A percentile compares a stretch with the other conserved stretches of the same genome.
Conservation (phyloP, 176 grass and related monocot species). For the Puya raimondii region DNA sequence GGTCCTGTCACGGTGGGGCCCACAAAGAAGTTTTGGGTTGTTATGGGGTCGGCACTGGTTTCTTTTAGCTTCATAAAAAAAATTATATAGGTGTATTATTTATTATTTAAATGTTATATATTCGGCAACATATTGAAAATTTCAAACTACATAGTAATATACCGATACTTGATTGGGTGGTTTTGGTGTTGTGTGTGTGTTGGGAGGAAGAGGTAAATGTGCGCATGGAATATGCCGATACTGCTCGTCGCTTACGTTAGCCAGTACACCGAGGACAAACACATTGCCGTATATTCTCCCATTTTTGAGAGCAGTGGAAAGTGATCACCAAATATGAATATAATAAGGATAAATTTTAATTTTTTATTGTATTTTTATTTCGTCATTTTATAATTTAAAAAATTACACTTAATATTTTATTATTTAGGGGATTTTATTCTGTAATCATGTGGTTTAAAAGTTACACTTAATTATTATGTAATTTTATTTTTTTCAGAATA, state of each 20-base stretch:
- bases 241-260: neutral
- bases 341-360: neutral
- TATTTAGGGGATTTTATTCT: neutral
- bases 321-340: neutral
- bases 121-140: neutral
- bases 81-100: neutral
- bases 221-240: neutral
- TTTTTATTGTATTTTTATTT: too few relatives aligned
- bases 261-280: neutral
- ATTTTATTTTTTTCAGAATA: too few relatives aligned
- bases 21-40: neutral
- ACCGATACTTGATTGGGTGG: too few relatives aligned
- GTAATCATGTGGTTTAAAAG: too few relatives aligned
- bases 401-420: too few relatives aligned
- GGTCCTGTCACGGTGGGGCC: neutral
- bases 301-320: neutral
- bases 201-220: neutral
- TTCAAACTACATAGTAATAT: too few relatives aligned
- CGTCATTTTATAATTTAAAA: too few relatives aligned
- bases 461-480: too few relatives aligned
- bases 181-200: too few relatives aligned
- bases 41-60: neutral
- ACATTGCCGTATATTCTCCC: neutral
- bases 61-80: neutral
- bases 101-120: neutral